Percentiles rank a stretch among this genome's conserved stretches.
These are phyloP conservation scores for Petasospora rhodanensis DNA, from an alignment of 1,139 yeast species.

Conservation along the genomic window DNA sequence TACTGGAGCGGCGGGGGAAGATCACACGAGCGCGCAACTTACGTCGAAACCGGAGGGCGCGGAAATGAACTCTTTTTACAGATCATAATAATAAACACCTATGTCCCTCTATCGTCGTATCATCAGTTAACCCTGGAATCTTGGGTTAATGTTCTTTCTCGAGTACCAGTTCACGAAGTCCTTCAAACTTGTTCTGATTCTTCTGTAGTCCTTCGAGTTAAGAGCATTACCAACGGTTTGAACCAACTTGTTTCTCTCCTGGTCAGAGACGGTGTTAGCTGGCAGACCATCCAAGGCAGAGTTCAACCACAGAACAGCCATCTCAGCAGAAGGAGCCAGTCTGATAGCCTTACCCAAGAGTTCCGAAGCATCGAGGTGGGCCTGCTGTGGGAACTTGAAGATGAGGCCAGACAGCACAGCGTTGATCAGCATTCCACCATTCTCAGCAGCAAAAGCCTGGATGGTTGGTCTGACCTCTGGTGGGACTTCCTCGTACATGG, in stretches of 20 bases:
- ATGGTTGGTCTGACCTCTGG: conserved; percentile 48
- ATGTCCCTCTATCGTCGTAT: no score
- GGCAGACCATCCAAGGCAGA: conserved; percentile 53
- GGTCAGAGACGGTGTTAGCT: conserved; percentile 51
- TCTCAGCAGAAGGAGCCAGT: conserved; percentile 36
- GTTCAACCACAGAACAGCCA: conserved; percentile 57
- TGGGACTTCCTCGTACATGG: conserved; percentile 58
- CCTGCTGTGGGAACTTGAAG: conserved; percentile 66
- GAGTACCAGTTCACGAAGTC: conserved; percentile 83
- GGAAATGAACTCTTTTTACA: conserved; percentile 1
- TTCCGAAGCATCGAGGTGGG: conserved; percentile 73
- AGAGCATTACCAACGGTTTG: conserved; percentile 56
- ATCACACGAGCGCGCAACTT: no score
- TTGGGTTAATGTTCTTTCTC: conserved; percentile 65
- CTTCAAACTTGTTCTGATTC: conserved; percentile 63
- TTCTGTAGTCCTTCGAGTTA: conserved; percentile 64
- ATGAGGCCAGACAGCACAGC: conserved; percentile 64
- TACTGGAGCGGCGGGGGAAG: no score
- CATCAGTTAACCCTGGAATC: conserved; percentile 26
- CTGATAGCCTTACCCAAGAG: conserved; percentile 63
- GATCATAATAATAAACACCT: no score
- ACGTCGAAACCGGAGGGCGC: no score
- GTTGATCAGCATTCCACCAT: conserved; percentile 55
- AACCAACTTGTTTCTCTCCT: conserved; percentile 61
- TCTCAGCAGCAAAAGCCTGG: conserved; percentile 37